Evolutionary conservation across 1,139 yeast species (phyloP).

Genomic region (Geotrichum fermentans): DNA sequence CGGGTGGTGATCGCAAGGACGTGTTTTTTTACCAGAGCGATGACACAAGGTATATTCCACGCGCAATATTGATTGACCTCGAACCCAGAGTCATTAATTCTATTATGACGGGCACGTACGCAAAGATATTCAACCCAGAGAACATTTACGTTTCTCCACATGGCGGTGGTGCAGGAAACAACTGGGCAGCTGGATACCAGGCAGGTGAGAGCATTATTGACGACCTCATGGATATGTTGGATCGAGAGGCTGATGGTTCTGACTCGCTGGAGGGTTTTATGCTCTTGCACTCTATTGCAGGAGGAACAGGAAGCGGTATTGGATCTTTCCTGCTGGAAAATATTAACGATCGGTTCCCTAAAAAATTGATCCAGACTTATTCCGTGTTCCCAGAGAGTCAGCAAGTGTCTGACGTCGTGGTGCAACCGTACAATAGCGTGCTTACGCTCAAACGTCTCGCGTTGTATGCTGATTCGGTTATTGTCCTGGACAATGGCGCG

Average conservation of each 20-base stretch:
- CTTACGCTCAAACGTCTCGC: constrained; percentile 75
- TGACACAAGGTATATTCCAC: constrained; percentile 75
- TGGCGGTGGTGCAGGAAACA: constrained; percentile 84
- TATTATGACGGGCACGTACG: constrained; percentile 47
- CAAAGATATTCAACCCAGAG: constrained; percentile 77
- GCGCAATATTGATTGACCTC: constrained; percentile 77
- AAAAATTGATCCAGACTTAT: constrained; percentile 78
- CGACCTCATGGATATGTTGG: constrained; percentile 72
- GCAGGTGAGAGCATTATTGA: constrained; percentile 70
- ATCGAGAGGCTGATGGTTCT: constrained; percentile 85
- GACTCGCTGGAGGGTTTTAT: constrained; percentile 89
- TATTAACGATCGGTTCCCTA: constrained; percentile 74
- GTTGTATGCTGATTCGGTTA: constrained; percentile 77
- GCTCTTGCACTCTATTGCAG: constrained; percentile 92
- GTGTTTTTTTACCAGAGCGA: constrained; percentile 79
- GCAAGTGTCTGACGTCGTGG: constrained; percentile 89
- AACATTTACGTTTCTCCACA: constrained; percentile 72
- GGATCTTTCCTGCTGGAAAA: constrained; percentile 80
- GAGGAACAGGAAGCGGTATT: constrained; percentile 96
- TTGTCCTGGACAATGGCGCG: constrained; percentile 88
- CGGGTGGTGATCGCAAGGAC: constrained; percentile 67
- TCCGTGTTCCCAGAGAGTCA: constrained; percentile 74
- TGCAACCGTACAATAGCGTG: constrained; percentile 90
- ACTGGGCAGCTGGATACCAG: constrained; percentile 88
- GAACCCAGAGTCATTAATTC: constrained; percentile 86